Evolutionary conservation across 75 land plant genomes (phyloP), one percentile per base, ranked within the genome.

Genomic region (Chamaecyparis obtusa): DNA sequence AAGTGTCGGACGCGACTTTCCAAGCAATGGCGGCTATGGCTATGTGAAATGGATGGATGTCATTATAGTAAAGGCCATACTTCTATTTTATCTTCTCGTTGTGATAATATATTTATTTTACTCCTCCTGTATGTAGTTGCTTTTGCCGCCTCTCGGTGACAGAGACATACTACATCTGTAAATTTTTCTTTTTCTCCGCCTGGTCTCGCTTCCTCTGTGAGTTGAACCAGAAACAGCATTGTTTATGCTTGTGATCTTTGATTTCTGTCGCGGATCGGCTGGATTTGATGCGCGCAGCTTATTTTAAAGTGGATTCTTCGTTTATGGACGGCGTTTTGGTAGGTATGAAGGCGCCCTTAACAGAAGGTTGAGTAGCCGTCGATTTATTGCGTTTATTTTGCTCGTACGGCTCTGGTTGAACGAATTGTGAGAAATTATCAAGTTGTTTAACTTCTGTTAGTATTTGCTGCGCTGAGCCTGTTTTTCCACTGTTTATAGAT

Each of bases 31-130:
- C 83, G 83, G 83, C 83, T 81, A 81, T 81, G 48, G 51, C 48
- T 81, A 81, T 81, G 83, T 81, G 83, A 43, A 43, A n/a, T 81
- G 48, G 83, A 81, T 81, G 83, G 83, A 81, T 81, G 83, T 44
- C 46, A 46, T 44, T 9, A 44, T 43, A 46, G 51, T 81, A 81
- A 81, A 81, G 83, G 83, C 46, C 27, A 43, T 43, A 11, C 30
- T 81, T 81, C 46, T 43, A 51, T 81, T 39, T 81, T 81, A 37
- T 81, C 41, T 46, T 81, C n/a, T n/a, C 13, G 36, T 10, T 32
- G 36, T 36, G 33, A 71, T 57, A 19, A 32, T 71, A 30, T 72
- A 32, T 72, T 72, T 72, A 72, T 32, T 72, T 72, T 64, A 27
- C n/a, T 24, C 36, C 76, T 72, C 32, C 35, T 30, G 24, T 4